phyloP scores from a whole-genome alignment of 2,329 filamentous ascomycete species.

The Alternaria rosae region DNA sequence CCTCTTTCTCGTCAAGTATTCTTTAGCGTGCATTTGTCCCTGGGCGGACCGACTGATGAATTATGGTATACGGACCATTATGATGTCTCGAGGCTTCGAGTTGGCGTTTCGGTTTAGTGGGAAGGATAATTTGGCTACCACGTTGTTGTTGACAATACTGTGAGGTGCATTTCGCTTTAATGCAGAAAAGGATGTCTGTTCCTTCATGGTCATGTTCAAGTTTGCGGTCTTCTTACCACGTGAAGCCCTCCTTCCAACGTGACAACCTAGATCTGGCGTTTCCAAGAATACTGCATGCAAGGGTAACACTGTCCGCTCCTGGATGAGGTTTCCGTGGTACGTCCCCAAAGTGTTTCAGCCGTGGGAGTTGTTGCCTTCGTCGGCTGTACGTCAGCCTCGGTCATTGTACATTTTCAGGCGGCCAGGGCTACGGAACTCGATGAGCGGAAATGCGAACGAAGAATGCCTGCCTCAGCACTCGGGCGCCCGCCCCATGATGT shows the following conservation, averaged over 20 bases:
- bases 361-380: background rate
- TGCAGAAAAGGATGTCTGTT: background rate
- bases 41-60: conserved; percentile 2
- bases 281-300: background rate
- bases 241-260: background rate
- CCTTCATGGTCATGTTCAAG: background rate
- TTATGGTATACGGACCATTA: conserved; percentile 5
- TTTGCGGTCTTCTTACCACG: background rate
- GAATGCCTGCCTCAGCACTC: conserved; percentile 1
- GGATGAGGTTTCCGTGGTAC: background rate
- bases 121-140: background rate
- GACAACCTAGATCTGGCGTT: background rate
- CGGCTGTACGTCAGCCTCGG: background rate
- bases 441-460: conserved; percentile 2
- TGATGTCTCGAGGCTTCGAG: conserved; percentile 1
- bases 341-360: background rate
- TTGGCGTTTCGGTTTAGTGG: conserved; percentile 5
- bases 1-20: conserved; percentile 6
- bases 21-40: conserved; percentile 17
- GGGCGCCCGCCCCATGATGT: conserved; percentile 1
- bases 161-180: conserved; percentile 4
- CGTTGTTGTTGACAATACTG: background rate
- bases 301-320: background rate
- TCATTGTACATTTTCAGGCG: background rate
- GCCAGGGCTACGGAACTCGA: background rate